Percentiles rank a stretch among this genome's conserved stretches.
These are phyloP conservation scores for Lepidium aucheri DNA, from an alignment of 345 rosid species.

Conservation along the genomic window DNA sequence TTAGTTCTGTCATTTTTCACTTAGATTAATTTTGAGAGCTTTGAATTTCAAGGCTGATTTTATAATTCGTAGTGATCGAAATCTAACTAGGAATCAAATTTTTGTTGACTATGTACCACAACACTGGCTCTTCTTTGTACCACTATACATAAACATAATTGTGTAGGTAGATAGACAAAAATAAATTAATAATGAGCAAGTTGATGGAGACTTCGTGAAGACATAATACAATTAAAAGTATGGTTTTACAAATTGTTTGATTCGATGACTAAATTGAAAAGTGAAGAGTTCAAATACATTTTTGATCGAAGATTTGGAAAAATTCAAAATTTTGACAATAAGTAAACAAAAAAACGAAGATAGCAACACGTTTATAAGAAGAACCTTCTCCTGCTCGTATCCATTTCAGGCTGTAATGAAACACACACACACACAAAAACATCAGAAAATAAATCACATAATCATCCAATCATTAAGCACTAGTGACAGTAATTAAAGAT, in stretches of 20 bases:
- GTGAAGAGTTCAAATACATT: neutral
- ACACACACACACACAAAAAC: neutral
- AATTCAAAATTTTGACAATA: neutral
- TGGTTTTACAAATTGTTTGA: too few species aligned
- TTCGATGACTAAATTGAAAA: neutral
- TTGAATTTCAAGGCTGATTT: too few species aligned
- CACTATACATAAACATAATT: too few species aligned
- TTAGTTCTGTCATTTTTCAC: too few species aligned
- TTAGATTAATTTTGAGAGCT: too few species aligned
- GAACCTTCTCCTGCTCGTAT: constrained; percentile 91
- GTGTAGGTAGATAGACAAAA: too few species aligned
- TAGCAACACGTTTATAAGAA: constrained; percentile 42
- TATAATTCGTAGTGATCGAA: too few species aligned
- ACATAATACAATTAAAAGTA: neutral
- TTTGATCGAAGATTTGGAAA: neutral
- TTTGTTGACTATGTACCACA: too few species aligned
- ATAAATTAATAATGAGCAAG: too few species aligned
- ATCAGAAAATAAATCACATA: neutral
- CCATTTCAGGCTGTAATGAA: constrained; percentile 74
- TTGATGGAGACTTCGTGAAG: neutral
- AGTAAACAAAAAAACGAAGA: neutral
- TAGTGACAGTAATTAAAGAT: neutral
- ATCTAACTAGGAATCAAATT: too few species aligned
- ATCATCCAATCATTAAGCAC: neutral
- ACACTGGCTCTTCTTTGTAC: too few species aligned